Conservation (phyloP, 441 rosid species). For the Codiaeum variegatum region DNA sequence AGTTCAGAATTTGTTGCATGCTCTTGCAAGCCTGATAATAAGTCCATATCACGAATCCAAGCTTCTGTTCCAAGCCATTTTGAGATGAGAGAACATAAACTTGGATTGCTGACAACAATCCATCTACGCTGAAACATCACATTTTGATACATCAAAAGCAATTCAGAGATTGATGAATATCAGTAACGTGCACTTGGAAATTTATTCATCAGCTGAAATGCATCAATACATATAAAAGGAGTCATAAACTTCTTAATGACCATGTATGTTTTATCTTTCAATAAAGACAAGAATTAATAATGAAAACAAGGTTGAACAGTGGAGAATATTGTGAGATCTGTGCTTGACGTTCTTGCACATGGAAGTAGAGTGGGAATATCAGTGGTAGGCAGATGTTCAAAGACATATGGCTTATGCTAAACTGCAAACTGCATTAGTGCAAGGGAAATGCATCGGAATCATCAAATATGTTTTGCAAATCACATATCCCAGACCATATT, state of each 20-base stretch:
- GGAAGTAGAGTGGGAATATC: neutral
- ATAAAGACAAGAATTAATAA: neutral
- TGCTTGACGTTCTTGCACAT: neutral
- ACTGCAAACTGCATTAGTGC: neutral
- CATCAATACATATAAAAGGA: too few relatives aligned
- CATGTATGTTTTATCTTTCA: neutral
- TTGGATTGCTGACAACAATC: constrained; percentile 36
- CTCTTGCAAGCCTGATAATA: constrained; percentile 46
- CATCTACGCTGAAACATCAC: constrained; percentile 31
- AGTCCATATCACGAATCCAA: constrained; percentile 42
- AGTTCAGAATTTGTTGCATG: constrained; percentile 34
- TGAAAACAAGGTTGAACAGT: neutral
- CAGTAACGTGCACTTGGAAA: neutral
- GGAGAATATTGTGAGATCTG: neutral
- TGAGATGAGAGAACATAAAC: constrained; percentile 29
- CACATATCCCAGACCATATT: neutral
- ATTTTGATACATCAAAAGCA: constrained; percentile 9
- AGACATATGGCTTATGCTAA: neutral
- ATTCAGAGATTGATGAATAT: neutral
- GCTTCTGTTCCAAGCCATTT: constrained; percentile 37
- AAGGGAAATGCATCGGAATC: neutral
- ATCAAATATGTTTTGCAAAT: neutral
- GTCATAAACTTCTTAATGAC: neutral
- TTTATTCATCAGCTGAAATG: neutral
- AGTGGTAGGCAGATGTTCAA: neutral